phyloP scores from a whole-genome alignment of 192 early-diverging fungal genomes.

The Chytriomyces confervae region DNA sequence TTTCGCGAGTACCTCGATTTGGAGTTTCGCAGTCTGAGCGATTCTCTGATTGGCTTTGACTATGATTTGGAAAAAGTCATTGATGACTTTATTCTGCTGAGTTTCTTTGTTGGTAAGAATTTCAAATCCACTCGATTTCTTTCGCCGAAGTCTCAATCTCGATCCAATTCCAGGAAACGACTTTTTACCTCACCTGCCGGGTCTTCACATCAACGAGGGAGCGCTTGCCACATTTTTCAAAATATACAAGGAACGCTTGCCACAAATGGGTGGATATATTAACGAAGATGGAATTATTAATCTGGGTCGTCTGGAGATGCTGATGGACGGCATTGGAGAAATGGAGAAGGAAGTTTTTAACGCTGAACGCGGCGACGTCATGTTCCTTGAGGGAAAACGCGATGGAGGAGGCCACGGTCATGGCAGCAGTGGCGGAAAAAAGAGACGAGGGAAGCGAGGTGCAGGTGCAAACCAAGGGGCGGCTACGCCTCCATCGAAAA shows the following conservation, averaged over 20 bases:
- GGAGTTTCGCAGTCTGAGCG: slow-evolving; percentile 71
- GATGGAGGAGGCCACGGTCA: slow-evolving; percentile 32
- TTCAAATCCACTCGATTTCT: not conserved
- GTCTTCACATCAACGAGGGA: slow-evolving; percentile 93
- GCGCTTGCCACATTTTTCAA: slow-evolving; percentile 87
- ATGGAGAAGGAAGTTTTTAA: slow-evolving; percentile 82
- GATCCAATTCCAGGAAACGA: slow-evolving; percentile 67
- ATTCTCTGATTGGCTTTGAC: slow-evolving; percentile 64
- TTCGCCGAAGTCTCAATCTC: not conserved
- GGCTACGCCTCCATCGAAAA: not conserved
- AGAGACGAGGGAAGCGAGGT: too few species aligned
- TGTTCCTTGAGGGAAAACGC: slow-evolving; percentile 41
- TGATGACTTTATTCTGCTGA: slow-evolving; percentile 97
- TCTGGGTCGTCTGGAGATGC: slow-evolving; percentile 74
- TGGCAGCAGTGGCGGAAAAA: not conserved
- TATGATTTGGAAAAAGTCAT: slow-evolving; percentile 91
- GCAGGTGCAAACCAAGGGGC: not conserved
- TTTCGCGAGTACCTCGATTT: slow-evolving; percentile 91
- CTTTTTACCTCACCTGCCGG: slow-evolving; percentile 93
- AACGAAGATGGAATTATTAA: slow-evolving; percentile 82
- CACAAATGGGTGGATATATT: slow-evolving; percentile 79
- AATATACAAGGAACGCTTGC: slow-evolving; percentile 87
- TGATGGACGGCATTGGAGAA: slow-evolving; percentile 83
- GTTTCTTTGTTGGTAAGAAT: slow-evolving; percentile 87
- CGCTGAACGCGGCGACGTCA: slow-evolving; percentile 49